Conservation (phyloP, 495 filamentous ascomycete genomes). For the Corynascus novoguineensis region DNA sequence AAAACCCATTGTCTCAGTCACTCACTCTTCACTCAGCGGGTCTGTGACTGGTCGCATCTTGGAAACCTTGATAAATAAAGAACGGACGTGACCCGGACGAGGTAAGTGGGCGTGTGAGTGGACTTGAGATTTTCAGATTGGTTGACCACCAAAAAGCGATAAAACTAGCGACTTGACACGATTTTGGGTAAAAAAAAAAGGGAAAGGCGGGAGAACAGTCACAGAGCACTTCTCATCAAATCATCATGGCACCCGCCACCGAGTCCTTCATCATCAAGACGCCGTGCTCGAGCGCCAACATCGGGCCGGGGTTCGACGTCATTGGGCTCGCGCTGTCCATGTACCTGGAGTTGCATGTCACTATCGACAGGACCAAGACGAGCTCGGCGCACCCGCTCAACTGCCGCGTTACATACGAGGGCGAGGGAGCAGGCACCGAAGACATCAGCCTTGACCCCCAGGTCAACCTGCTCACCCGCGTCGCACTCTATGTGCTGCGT, state of each 20-base stretch:
- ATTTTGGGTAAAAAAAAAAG: no score
- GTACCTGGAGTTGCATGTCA: slow-evolving; percentile 79
- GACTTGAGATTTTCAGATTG: no score
- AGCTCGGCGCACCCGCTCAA: slow-evolving; percentile 63
- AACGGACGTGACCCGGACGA: neutral
- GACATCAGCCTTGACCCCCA: slow-evolving; percentile 73
- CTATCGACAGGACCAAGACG: slow-evolving; percentile 50
- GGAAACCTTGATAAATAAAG: no score
- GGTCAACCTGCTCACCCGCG: slow-evolving; percentile 83
- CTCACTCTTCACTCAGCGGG: no score
- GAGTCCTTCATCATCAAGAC: slow-evolving; percentile 57
- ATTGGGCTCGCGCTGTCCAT: slow-evolving; percentile 90
- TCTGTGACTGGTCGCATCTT: no score
- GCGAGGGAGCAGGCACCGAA: slow-evolving; percentile 64
- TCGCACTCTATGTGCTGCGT: slow-evolving; percentile 84
- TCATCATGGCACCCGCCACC: slow-evolving; percentile 23
- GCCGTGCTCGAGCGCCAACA: slow-evolving; percentile 92
- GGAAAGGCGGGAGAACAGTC: neutral
- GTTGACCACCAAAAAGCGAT: no score
- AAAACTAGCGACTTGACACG: no score
- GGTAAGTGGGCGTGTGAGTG: neutral
- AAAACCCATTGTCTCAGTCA: slow-evolving; percentile 8
- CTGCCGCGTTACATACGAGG: slow-evolving; percentile 85
- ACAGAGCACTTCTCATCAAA: neutral
- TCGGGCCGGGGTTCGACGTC: slow-evolving; percentile 94